These are phyloP conservation scores for Phylloporus sp. DNA, from an alignment of 1,284 basidiomycete species.

Conservation along the genomic window DNA sequence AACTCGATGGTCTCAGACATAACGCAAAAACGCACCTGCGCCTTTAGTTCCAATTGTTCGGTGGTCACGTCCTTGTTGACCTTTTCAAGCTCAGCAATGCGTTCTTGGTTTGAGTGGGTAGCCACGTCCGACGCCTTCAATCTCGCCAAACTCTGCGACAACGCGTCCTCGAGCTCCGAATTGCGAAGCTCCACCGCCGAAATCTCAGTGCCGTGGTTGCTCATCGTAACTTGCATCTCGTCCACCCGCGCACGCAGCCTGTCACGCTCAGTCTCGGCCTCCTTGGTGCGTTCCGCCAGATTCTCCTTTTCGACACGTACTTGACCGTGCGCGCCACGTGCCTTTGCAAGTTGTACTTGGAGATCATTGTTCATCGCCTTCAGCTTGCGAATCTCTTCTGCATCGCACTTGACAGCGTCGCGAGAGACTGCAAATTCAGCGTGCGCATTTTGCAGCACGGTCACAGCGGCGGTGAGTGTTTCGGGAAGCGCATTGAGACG, in stretches of 20 bases:
- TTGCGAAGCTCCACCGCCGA: conserved; percentile 62
- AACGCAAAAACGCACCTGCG: conserved; percentile 57
- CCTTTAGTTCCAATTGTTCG: conserved; percentile 64
- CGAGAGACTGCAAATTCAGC: conserved; percentile 66
- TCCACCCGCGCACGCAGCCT: conserved; percentile 61
- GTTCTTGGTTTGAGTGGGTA: conserved; percentile 63
- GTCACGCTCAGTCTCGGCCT: conserved; percentile 72
- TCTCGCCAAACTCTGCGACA: conserved; percentile 71
- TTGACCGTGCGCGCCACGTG: conserved; percentile 77
- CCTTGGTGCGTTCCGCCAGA: conserved; percentile 64
- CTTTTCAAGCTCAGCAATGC: conserved; percentile 68
- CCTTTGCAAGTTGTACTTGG: conserved; percentile 75
- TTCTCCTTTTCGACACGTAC: conserved; percentile 83
- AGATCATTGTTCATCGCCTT: conserved; percentile 63
- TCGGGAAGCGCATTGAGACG: conserved; percentile 67
- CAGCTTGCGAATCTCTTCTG: conserved; percentile 71
- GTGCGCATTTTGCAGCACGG: conserved; percentile 65
- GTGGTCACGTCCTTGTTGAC: conserved; percentile 56
- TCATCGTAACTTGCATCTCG: conserved; percentile 56
- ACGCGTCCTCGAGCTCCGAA: conserved; percentile 70
- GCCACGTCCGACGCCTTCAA: conserved; percentile 75
- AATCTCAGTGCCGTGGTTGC: conserved; percentile 55
- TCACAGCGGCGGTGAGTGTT: conserved; percentile 59
- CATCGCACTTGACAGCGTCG: conserved; percentile 63
- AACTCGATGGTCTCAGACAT: neutral